A percentile compares a stretch with the other conserved stretches of the same genome.
Evolutionary conservation across 2,329 filamentous ascomycete species (phyloP).

Genomic region (Aspergillus spinulosporus): DNA sequence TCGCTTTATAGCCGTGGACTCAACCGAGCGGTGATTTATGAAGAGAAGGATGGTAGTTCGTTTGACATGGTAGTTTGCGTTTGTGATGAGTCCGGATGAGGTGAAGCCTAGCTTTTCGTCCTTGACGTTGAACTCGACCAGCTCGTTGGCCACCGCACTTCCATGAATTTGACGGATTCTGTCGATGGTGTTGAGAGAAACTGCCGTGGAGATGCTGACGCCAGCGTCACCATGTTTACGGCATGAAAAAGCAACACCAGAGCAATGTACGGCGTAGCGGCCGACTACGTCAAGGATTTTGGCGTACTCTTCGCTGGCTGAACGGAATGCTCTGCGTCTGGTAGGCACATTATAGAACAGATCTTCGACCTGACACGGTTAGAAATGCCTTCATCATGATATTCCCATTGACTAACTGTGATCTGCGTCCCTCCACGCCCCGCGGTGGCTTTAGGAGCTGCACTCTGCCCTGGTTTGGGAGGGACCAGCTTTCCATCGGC

Average conservation of each 20-base stretch:
- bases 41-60: conserved; percentile 85
- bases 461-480: conserved; percentile 80
- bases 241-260: conserved; percentile 89
- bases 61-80: conserved; percentile 93
- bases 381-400: not conserved
- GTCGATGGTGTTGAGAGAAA: conserved; percentile 70
- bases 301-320: conserved; percentile 89
- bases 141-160: conserved; percentile 78
- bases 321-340: conserved; percentile 83
- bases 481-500: conserved; percentile 77
- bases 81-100: conserved; percentile 78
- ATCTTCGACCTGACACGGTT: conserved; percentile 68
- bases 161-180: conserved; percentile 90
- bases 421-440: conserved; percentile 91
- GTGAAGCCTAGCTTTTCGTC: conserved; percentile 82
- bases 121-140: conserved; percentile 71
- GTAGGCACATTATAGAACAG: conserved; percentile 96
- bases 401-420: conserved; percentile 55
- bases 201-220: conserved; percentile 75
- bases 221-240: conserved; percentile 92
- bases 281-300: conserved; percentile 96
- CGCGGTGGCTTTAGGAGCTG: conserved; percentile 83
- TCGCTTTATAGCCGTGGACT: conserved; percentile 84
- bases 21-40: conserved; percentile 93
- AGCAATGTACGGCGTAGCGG: conserved; percentile 88